Percentiles rank a stretch among this genome's conserved stretches.
Evolutionary conservation across 768 basidiomycete genomes (phyloP).

Genomic region (Mycena amicta): DNA sequence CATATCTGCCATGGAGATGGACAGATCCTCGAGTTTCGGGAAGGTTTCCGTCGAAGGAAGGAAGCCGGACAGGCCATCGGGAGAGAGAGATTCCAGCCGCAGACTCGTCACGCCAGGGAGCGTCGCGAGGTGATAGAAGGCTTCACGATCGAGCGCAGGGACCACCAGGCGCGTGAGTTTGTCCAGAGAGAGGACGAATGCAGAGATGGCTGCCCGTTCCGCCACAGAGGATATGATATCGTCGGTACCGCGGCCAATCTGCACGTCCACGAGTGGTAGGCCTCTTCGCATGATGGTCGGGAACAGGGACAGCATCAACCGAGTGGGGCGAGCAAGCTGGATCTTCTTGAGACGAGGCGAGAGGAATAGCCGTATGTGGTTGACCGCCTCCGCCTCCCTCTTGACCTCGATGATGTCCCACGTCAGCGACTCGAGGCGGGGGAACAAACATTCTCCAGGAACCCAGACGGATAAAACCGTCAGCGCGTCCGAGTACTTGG

Average conservation of each 20-base stretch:
- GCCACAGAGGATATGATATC: too few species aligned
- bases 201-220: neutral
- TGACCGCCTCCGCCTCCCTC: neutral
- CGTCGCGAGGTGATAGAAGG: too few species aligned
- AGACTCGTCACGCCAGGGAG: too few species aligned
- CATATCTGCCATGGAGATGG: too few species aligned
- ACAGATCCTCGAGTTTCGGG: too few species aligned
- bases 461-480: neutral
- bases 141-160: too few species aligned
- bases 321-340: neutral
- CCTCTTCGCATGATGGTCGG: neutral
- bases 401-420: too few species aligned
- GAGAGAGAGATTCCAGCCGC: too few species aligned
- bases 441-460: neutral
- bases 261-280: neutral
- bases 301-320: neutral
- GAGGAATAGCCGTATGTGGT: neutral
- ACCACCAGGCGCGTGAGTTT: too few species aligned
- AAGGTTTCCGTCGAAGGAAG: too few species aligned
- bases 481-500: neutral
- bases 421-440: neutral
- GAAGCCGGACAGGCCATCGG: too few species aligned
- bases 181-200: neutral
- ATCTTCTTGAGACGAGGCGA: neutral
- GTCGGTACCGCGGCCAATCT: neutral